phyloP scores from a whole-genome alignment of 1,284 basidiomycete genomes.

The Vanrija sp. region DNA sequence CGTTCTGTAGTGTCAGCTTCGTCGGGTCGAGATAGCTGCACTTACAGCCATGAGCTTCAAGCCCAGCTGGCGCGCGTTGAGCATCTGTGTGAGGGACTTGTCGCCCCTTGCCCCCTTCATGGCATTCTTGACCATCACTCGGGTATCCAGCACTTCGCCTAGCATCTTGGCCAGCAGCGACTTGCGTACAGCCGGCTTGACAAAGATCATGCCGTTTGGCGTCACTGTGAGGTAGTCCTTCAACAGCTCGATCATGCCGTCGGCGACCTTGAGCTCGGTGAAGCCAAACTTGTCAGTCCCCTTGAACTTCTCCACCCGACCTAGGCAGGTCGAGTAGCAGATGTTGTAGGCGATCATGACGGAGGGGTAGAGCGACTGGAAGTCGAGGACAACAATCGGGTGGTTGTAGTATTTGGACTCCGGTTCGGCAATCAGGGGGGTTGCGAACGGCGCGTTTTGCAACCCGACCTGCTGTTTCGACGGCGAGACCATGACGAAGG shows the following conservation, averaged over 20 bases:
- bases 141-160: constrained; percentile 85
- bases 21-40: background rate
- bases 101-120: constrained; percentile 78
- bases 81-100: constrained; percentile 66
- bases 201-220: constrained; percentile 92
- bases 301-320: constrained; percentile 76
- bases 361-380: constrained; percentile 92
- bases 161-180: constrained; percentile 89
- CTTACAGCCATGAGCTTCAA: constrained; percentile 66
- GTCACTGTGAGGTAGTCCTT: constrained; percentile 80
- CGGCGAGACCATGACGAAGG: constrained; percentile 80
- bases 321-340: constrained; percentile 95
- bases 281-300: constrained; percentile 81
- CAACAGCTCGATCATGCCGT: constrained; percentile 64
- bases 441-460: constrained; percentile 88
- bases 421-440: constrained; percentile 93
- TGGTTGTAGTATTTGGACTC: constrained; percentile 87
- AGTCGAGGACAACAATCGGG: constrained; percentile 88
- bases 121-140: constrained; percentile 94
- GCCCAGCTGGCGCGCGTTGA: constrained; percentile 83
- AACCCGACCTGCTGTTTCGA: constrained; percentile 82
- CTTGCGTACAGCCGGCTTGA: constrained; percentile 76
- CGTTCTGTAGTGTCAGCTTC: constrained; percentile 55
- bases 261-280: constrained; percentile 65
- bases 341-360: constrained; percentile 99